Conservation (phyloP, 2,329 filamentous ascomycete species). For the Microsporum audouinii region DNA sequence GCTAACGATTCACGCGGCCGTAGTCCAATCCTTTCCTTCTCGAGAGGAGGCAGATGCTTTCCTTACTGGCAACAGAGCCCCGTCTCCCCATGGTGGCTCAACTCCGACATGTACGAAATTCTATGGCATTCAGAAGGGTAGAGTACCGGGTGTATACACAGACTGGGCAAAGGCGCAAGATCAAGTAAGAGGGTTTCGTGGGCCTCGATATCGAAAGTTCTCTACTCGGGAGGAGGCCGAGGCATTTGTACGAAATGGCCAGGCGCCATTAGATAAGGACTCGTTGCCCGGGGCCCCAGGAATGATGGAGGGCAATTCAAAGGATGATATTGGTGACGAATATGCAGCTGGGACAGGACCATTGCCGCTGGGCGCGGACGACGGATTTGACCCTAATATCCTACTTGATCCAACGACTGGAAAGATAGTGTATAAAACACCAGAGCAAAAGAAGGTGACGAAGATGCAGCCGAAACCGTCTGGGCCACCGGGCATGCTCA, state of each 20-base stretch:
- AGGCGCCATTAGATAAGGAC: slow-evolving; percentile 3
- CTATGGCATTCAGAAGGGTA: slow-evolving; percentile 50
- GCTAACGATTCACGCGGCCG: neutral
- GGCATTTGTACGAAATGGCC: slow-evolving; percentile 50
- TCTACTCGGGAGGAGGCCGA: slow-evolving; percentile 60
- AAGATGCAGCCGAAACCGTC: slow-evolving; percentile 33
- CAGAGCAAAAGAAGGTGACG: slow-evolving; percentile 37
- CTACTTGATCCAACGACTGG: slow-evolving; percentile 44
- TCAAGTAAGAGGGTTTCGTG: slow-evolving; percentile 63
- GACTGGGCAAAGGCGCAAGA: slow-evolving; percentile 59
- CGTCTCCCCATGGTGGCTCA: slow-evolving; percentile 21
- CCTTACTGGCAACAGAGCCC: slow-evolving; percentile 49
- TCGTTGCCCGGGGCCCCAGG: slow-evolving; percentile 22
- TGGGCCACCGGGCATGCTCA: slow-evolving; percentile 40
- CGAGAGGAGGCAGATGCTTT: slow-evolving; percentile 69
- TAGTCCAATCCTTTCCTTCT: slow-evolving; percentile 70
- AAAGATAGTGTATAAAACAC: slow-evolving; percentile 45
- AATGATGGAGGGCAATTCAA: slow-evolving; percentile 31
- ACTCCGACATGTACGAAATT: slow-evolving; percentile 38
- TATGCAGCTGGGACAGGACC: slow-evolving; percentile 45
- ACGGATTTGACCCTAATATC: slow-evolving; percentile 51
- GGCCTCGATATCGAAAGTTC: slow-evolving; percentile 59
- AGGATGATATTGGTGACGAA: slow-evolving; percentile 34
- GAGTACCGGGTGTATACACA: slow-evolving; percentile 50
- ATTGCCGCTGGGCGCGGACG: slow-evolving; percentile 44